Conservation (phyloP, 306 rosid species). For the Rosa rugosa region DNA sequence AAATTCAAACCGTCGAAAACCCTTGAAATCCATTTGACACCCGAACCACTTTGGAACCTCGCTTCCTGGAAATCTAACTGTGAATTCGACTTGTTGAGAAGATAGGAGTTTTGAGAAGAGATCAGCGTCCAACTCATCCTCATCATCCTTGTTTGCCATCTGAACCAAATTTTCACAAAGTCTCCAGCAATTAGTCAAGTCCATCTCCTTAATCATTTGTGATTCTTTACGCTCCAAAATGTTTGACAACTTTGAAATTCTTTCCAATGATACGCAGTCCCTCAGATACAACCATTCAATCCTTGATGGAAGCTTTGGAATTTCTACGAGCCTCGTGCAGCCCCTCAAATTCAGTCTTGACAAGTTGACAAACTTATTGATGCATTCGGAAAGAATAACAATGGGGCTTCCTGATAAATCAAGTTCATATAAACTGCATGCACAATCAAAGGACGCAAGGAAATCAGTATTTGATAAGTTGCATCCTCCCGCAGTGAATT, state of each 20-base stretch:
- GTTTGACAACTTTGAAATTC: conserved; percentile 2
- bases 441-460: background rate
- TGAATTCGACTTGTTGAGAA: background rate
- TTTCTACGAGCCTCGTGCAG: background rate
- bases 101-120: background rate
- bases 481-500: background rate
- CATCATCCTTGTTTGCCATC: background rate
- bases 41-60: conserved; percentile 4
- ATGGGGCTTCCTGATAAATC: background rate
- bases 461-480: background rate
- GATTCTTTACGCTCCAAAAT: background rate
- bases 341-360: accelerated
- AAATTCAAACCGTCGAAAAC: background rate
- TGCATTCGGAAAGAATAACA: background rate
- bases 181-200: background rate
- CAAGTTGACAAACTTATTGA: background rate
- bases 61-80: background rate
- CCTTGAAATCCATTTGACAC: background rate
- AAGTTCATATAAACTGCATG: background rate
- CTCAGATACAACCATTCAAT: background rate
- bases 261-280: background rate
- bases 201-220: background rate
- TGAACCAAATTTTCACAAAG: background rate
- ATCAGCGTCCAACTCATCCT: background rate
- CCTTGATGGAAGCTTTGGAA: background rate